Percentiles rank a stretch among this genome's conserved stretches.
Evolutionary conservation across 2,329 filamentous ascomycete species (phyloP).

Genomic region (Moelleriella libera): DNA sequence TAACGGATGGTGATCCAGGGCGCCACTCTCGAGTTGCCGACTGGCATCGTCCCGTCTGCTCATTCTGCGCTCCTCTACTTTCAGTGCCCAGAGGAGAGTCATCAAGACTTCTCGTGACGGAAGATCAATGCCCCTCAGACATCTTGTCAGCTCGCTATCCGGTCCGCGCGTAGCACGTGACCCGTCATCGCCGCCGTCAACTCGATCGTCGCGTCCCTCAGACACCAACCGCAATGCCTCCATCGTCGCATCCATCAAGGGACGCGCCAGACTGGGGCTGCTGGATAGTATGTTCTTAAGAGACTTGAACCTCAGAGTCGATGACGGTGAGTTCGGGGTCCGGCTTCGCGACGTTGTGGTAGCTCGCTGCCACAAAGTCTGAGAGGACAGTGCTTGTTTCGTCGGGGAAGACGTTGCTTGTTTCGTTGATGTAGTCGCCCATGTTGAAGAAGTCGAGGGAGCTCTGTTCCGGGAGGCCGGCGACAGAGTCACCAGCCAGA

Average conservation of each 20-base stretch:
- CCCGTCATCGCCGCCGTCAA: slow-evolving; percentile 21
- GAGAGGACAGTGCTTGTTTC: too few relatives aligned
- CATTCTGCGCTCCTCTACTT: slow-evolving; percentile 25
- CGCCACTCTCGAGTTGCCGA: slow-evolving; percentile 12
- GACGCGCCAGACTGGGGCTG: slow-evolving; percentile 63
- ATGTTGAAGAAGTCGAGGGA: slow-evolving; percentile 34
- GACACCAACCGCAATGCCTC: slow-evolving; percentile 57
- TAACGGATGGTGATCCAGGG: slow-evolving; percentile 10
- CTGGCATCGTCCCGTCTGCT: slow-evolving; percentile 8
- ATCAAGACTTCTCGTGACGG: slow-evolving; percentile 34
- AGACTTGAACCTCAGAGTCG: slow-evolving; percentile 45
- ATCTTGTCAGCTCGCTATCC: slow-evolving; percentile 18
- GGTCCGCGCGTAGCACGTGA: slow-evolving; percentile 21
- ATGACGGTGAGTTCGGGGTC: slow-evolving; percentile 36
- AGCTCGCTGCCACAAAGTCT: slow-evolving; percentile 32
- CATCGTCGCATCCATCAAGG: slow-evolving; percentile 60
- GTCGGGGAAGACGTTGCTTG: slow-evolving; percentile 23
- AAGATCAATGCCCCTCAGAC: slow-evolving; percentile 21
- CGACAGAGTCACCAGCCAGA: slow-evolving; percentile 46
- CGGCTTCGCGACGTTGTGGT: slow-evolving; percentile 37
- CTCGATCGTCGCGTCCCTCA: slow-evolving; percentile 37
- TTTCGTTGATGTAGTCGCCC: slow-evolving; percentile 39
- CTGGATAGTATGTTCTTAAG: slow-evolving; percentile 55
- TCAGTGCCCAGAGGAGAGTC: slow-evolving; percentile 31
- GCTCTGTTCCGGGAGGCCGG: slow-evolving; percentile 26